Base-by-base conservation (phyloP, 768 basidiomycete species). In the Mrakia hoshinonis region DNA sequence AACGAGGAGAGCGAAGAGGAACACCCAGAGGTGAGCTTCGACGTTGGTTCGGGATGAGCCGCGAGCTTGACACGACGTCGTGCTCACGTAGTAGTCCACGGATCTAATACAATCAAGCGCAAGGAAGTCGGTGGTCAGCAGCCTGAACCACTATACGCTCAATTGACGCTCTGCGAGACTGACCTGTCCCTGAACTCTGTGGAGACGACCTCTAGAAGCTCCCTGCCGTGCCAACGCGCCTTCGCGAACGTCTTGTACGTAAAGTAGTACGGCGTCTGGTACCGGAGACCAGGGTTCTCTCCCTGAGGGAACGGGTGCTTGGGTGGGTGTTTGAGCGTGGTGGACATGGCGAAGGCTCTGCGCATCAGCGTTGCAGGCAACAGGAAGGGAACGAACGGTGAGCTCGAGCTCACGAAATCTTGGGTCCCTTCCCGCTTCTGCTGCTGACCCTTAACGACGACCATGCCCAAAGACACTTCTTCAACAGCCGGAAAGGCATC, bases 141-240 rank as follows among this genome's bases (percentile, higher is more conserved):
- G 29, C 7, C 11, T 31, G 6, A 58, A 7, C 55, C 26, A 26
- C 55, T 7, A 26, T 26, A 15, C 55, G 4, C 22, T 24, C 12
- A 4, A 4, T 38, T n/a, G 36, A 9, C 5, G 3, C 7, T 12
- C 31, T 7, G 3, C 4, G 31, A 4, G 49, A 18, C 65, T 18
- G 89, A 91, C 62, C 93, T 84, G 82, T 96, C 93, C 67, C 93
- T 83, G 77, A 95, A 97, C 79, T 97, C 93, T 0, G 92, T 94
- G 0, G 90, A 91, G 20, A 97, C 88, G 48, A 96, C 87, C 79
- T 97, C 93, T 29, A 97, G 80, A 5, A 67, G 68, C 58, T 66
- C 54, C 47, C 54, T 49, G 2, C 66, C 52, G 7, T 62, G 76
- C 63, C 66, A 78, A 36, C 93, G 85, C 65, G 87, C 85, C 79